A percentile compares a stretch with the other conserved stretches of the same genome.
phyloP scores from a whole-genome alignment of 257 asterid species.

The Gynochthodes officinalis region DNA sequence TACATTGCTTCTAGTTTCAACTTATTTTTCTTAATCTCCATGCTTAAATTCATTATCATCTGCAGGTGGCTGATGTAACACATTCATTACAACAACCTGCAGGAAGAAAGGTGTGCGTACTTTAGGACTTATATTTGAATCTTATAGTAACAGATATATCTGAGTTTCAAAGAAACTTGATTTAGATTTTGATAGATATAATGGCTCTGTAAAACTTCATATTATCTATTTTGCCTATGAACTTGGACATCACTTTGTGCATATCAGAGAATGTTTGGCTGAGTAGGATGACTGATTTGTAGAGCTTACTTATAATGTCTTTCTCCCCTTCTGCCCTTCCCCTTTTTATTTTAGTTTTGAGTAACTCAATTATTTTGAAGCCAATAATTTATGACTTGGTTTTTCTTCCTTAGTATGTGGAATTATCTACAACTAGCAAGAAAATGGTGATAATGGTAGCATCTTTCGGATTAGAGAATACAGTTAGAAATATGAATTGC shows the following conservation, averaged over 20 bases:
- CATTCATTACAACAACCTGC: conserved; percentile 98
- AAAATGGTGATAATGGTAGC: too few relatives aligned
- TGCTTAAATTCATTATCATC: conserved; percentile 11
- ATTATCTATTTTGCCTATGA: background rate
- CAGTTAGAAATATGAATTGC: too few relatives aligned
- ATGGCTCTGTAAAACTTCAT: background rate
- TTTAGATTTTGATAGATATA: background rate
- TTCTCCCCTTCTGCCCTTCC: too few relatives aligned
- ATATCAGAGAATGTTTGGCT: too few relatives aligned
- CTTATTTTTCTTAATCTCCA: conserved; percentile 15
- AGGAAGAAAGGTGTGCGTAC: conserved; percentile 73
- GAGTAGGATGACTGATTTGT: background rate
- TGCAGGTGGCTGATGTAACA: conserved; percentile 90
- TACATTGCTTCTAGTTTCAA: conserved; percentile 9
- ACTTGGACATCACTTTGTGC: background rate
- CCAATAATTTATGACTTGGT: too few relatives aligned
- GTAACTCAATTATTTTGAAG: too few relatives aligned
- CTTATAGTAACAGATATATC: background rate
- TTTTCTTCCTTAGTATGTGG: too few relatives aligned
- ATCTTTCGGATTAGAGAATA: too few relatives aligned
- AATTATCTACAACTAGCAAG: too few relatives aligned
- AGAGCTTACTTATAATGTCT: background rate
- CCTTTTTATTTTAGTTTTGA: too few relatives aligned
- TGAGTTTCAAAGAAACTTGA: background rate
- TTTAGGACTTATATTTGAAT: background rate